phyloP scores from a whole-genome alignment of 352 stramenopile genomes.

The Phytophthora podocarpi region DNA sequence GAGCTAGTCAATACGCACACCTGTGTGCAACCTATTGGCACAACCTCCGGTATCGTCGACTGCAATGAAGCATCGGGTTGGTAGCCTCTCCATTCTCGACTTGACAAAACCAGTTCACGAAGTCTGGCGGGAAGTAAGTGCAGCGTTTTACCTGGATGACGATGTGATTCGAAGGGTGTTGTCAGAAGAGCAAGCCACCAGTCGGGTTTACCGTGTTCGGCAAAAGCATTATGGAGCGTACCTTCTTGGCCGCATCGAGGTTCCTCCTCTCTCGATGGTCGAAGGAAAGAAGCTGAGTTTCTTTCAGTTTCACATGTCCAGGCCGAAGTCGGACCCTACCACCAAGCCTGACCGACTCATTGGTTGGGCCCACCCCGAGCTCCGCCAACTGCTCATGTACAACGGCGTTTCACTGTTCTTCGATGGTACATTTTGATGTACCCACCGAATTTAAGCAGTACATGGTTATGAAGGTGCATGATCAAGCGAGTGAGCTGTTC shows the following conservation, averaged over 20 bases:
- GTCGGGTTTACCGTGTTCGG: not conserved
- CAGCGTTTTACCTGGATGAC: not conserved
- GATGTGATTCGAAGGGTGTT: not conserved
- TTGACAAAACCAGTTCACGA: not conserved
- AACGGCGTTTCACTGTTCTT: conserved; percentile 10
- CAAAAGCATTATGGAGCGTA: not conserved
- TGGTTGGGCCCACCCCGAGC: not conserved
- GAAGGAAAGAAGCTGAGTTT: not conserved
- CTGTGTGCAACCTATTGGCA: not conserved
- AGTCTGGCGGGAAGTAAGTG: not conserved
- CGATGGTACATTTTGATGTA: not conserved
- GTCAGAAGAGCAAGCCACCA: not conserved
- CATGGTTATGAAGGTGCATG: conserved; percentile 8
- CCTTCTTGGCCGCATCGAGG: not conserved
- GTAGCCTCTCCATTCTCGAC: not conserved
- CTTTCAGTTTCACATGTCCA: not conserved
- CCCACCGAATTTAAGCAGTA: not conserved
- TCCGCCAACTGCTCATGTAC: conserved; percentile 1
- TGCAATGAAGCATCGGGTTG: not conserved
- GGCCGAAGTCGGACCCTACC: not conserved
- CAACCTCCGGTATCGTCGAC: not conserved
- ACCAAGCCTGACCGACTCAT: not conserved
- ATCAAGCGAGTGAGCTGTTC: conserved; percentile 8
- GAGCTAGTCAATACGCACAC: conserved; percentile 6
- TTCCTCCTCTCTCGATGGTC: not conserved